Evolutionary conservation across 331 rosid species (phyloP).

Genomic region (Pyrus hybrid): DNA sequence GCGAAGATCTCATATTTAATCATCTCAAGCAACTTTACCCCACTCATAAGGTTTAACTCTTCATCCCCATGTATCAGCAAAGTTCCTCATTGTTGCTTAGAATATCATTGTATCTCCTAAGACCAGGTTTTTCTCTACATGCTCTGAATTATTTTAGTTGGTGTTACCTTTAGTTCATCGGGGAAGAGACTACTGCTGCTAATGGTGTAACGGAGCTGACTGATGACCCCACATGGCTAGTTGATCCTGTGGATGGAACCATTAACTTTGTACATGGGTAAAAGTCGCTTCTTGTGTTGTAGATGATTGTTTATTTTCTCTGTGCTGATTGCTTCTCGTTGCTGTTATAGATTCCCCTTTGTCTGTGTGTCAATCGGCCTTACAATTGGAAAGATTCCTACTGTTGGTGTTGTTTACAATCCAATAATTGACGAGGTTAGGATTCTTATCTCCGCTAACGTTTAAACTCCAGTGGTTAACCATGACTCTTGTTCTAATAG

Average conservation of each 20-base stretch:
- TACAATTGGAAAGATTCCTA: slow-evolving; percentile 74
- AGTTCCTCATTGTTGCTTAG: background rate
- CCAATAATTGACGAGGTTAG: slow-evolving; percentile 88
- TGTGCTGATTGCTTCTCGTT: background rate
- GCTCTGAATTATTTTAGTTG: background rate
- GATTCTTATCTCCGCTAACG: slow-evolving; percentile 1
- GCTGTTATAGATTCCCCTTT: slow-evolving; percentile 67
- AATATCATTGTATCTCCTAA: background rate
- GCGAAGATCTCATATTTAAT: slow-evolving; percentile 81
- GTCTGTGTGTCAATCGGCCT: slow-evolving; percentile 98
- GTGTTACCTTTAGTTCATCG: slow-evolving; percentile 58
- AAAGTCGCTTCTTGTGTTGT: slow-evolving; percentile 14
- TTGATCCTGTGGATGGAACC: slow-evolving; percentile 98
- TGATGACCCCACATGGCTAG: slow-evolving; percentile 94
- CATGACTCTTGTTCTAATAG: background rate
- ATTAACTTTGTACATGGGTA: slow-evolving; percentile 98
- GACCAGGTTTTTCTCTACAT: background rate
- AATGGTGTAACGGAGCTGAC: slow-evolving; percentile 73
- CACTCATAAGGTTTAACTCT: slow-evolving; percentile 62
- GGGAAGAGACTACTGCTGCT: slow-evolving; percentile 98
- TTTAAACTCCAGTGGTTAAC: slow-evolving; percentile 1
- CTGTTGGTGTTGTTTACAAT: slow-evolving; percentile 92
- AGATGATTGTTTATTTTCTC: background rate
- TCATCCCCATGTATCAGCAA: background rate
- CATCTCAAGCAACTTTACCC: slow-evolving; percentile 78